phyloP scores from a whole-genome alignment of 495 filamentous ascomycete genomes.

The Trichoderma gamsii region DNA sequence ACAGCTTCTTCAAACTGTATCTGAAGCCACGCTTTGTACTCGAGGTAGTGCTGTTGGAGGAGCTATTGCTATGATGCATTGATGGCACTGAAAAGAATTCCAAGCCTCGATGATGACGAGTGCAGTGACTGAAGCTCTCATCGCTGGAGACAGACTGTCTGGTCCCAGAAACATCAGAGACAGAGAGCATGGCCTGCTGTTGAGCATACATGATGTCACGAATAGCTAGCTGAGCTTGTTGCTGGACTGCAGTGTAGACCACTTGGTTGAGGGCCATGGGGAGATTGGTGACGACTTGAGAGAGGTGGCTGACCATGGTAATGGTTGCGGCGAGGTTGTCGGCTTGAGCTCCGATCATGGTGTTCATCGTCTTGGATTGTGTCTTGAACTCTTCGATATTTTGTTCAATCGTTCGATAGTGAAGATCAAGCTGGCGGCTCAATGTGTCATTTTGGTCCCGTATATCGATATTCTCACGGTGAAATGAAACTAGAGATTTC shows the following conservation, averaged over 20 bases:
- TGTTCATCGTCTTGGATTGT: slow-evolving; percentile 1
- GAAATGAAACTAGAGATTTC: neutral
- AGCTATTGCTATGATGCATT: neutral
- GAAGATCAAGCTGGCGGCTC: slow-evolving; percentile 1
- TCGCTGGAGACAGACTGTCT: neutral
- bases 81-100: neutral
- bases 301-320: slow-evolving; percentile 3
- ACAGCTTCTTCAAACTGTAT: neutral
- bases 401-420: neutral
- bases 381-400: neutral
- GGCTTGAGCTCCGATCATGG: slow-evolving; percentile 3
- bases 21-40: neutral
- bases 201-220: slow-evolving; percentile 13
- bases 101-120: neutral
- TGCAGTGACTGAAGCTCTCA: neutral
- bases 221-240: slow-evolving; percentile 12
- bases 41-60: neutral
- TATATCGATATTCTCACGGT: neutral
- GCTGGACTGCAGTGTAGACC: slow-evolving; percentile 3
- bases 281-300: slow-evolving; percentile 11
- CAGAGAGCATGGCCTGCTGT: slow-evolving; percentile 15
- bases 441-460: slow-evolving; percentile 10
- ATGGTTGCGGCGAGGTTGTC: neutral
- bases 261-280: slow-evolving; percentile 15
- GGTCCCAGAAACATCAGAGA: neutral